phyloP scores from a whole-genome alignment of 2,329 filamentous ascomycete species.

The Alternaria postmessia region DNA sequence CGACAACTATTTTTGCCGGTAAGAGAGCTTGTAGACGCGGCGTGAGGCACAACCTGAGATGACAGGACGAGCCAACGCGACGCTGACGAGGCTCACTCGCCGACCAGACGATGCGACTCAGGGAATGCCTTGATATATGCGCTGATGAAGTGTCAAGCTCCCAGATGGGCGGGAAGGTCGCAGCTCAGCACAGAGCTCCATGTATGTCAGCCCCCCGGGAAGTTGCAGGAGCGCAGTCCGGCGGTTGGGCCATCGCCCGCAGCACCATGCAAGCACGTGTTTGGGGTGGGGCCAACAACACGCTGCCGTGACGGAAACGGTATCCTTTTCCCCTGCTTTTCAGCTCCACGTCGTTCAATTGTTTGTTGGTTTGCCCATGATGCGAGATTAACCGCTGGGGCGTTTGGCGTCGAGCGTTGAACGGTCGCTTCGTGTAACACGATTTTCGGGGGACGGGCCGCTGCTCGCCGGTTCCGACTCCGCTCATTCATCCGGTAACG shows the following conservation, averaged over 20 bases:
- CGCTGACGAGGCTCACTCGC: slow-evolving; percentile 1
- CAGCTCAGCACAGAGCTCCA: slow-evolving; percentile 12
- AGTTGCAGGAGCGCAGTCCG: background rate
- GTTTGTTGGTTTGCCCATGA: slow-evolving; percentile 1
- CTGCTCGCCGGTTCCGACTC: slow-evolving; percentile 32
- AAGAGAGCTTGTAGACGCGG: slow-evolving; percentile 1
- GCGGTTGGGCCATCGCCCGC: slow-evolving; percentile 19
- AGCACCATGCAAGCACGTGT: slow-evolving; percentile 26
- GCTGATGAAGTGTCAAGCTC: slow-evolving; percentile 19
- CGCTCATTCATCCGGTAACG: slow-evolving; percentile 26
- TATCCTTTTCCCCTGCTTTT: background rate
- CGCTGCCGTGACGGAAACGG: background rate
- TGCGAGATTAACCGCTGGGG: background rate
- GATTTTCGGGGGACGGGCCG: slow-evolving; percentile 37
- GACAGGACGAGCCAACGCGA: slow-evolving; percentile 1
- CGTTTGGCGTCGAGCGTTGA: slow-evolving; percentile 4
- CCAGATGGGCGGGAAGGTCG: slow-evolving; percentile 17
- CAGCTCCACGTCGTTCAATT: background rate
- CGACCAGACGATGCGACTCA: slow-evolving; percentile 9
- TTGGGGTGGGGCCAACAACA: slow-evolving; percentile 1
- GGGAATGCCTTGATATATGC: slow-evolving; percentile 10
- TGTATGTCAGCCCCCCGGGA: slow-evolving; percentile 1
- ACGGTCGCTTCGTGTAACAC: slow-evolving; percentile 7
- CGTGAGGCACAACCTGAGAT: slow-evolving; percentile 13
- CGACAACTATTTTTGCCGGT: slow-evolving; percentile 11